These are phyloP conservation scores for Teratosphaeria epicoccoides DNA, from an alignment of 2,329 filamentous ascomycete genomes.

Conservation along the genomic window DNA sequence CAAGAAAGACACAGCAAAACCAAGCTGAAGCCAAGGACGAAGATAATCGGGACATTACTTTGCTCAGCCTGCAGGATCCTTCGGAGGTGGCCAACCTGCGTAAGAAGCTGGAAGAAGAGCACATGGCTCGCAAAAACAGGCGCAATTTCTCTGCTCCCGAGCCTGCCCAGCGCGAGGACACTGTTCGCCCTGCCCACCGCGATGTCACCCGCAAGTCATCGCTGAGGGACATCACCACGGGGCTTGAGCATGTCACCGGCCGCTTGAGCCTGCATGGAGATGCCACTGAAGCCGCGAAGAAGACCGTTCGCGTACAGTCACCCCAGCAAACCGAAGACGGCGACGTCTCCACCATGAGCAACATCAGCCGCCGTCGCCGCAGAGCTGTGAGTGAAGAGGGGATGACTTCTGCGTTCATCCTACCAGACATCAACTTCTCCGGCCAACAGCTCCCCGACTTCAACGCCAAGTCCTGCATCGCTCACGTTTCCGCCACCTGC, in stretches of 20 bases:
- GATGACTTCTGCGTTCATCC: slow-evolving; percentile 52
- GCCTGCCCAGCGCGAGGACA: slow-evolving; percentile 27
- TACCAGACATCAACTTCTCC: slow-evolving; percentile 51
- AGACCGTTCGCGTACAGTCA: slow-evolving; percentile 28
- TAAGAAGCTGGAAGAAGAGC: slow-evolving; percentile 45
- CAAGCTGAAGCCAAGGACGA: slow-evolving; percentile 7
- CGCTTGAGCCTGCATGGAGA: slow-evolving; percentile 13
- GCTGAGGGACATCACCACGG: slow-evolving; percentile 39
- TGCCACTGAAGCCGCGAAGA: slow-evolving; percentile 20
- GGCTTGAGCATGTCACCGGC: slow-evolving; percentile 25
- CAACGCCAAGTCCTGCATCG: slow-evolving; percentile 2
- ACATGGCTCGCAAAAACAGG: slow-evolving; percentile 25
- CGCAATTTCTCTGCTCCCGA: slow-evolving; percentile 20
- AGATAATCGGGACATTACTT: slow-evolving; percentile 35
- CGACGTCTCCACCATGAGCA: slow-evolving; percentile 39
- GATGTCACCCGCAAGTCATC: slow-evolving; percentile 41
- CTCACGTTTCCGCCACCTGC: background rate
- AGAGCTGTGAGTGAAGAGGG: slow-evolving; percentile 36
- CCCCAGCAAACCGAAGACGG: slow-evolving; percentile 26
- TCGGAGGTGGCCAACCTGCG: slow-evolving; percentile 44
- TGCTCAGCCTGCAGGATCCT: slow-evolving; percentile 45
- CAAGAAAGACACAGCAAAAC: slow-evolving; percentile 1
- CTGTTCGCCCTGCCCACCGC: slow-evolving; percentile 20
- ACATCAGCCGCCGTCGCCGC: slow-evolving; percentile 38
- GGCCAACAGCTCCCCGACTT: slow-evolving; percentile 6